These are phyloP conservation scores for Komagataella populi DNA, from an alignment of 805 yeast species.

Conservation along the genomic window DNA sequence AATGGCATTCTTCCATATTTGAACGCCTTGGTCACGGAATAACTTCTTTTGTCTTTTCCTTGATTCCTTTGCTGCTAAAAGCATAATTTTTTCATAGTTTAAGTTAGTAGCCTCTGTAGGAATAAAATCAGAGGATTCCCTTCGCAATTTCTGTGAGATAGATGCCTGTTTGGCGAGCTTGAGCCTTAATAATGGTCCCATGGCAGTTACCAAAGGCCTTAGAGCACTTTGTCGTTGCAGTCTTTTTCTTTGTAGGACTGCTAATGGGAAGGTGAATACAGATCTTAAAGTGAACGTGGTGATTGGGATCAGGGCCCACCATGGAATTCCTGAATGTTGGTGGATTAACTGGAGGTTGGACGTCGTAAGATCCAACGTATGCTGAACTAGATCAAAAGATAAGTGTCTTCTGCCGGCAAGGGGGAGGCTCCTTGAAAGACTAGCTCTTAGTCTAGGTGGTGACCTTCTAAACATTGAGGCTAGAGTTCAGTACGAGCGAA, in stretches of 20 bases:
- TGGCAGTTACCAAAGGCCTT: conserved; percentile 60
- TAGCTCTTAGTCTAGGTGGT: background rate
- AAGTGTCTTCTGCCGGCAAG: background rate
- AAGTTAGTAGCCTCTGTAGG: conserved; percentile 24
- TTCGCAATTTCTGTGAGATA: conserved; percentile 19
- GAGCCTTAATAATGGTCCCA: conserved; percentile 58
- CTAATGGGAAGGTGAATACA: conserved; percentile 62
- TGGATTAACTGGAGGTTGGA: conserved; percentile 31
- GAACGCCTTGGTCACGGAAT: conserved; percentile 56
- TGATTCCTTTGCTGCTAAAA: conserved; percentile 66
- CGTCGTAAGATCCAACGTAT: background rate
- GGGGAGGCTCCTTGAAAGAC: background rate
- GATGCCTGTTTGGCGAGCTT: conserved; percentile 37
- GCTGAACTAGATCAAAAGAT: background rate
- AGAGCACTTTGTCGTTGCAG: conserved; percentile 58
- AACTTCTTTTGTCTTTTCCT: conserved; percentile 59
- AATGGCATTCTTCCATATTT: conserved; percentile 66
- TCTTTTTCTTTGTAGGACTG: conserved; percentile 57
- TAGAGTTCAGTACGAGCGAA: background rate
- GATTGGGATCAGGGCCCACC: conserved; percentile 73
- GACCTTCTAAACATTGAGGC: background rate
- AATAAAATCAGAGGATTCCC: conserved; percentile 12
- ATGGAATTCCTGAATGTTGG: conserved; percentile 50
- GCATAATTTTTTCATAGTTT: conserved; percentile 65
- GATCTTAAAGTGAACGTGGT: conserved; percentile 57